A percentile compares a stretch with the other conserved stretches of the same genome.
phyloP scores from a whole-genome alignment of 2,329 filamentous ascomycete species.

The Colletotrichum euphorbiae region DNA sequence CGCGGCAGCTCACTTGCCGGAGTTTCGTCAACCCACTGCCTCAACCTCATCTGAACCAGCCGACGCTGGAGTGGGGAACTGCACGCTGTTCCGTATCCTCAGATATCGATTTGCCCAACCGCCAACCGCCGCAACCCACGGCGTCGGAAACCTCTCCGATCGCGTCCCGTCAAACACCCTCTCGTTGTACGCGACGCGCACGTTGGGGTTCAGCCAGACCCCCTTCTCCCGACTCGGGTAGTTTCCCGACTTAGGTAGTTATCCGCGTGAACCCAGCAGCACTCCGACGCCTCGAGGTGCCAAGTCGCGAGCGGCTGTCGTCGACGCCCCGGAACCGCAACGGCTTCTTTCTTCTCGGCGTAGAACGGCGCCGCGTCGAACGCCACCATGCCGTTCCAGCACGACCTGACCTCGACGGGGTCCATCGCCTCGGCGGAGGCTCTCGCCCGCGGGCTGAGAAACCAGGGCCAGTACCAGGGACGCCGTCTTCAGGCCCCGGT shows the following conservation, averaged over 20 bases:
- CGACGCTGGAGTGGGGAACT: conserved; percentile 52
- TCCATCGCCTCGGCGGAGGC: conserved; percentile 58
- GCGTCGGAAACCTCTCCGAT: not conserved
- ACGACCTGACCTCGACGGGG: conserved; percentile 71
- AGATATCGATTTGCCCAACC: conserved; percentile 50
- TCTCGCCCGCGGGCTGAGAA: conserved; percentile 56
- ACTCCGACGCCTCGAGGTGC: conserved; percentile 72
- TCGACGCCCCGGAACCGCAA: conserved; percentile 72
- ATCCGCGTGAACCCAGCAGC: conserved; percentile 71
- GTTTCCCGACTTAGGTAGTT: conserved; percentile 62
- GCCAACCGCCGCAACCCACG: conserved; percentile 49
- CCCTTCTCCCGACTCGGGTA: conserved; percentile 56
- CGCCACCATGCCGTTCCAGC: conserved; percentile 69
- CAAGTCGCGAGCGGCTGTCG: conserved; percentile 64
- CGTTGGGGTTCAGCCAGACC: conserved; percentile 66
- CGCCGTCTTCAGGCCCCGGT: conserved; percentile 61
- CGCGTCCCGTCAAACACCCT: conserved; percentile 49
- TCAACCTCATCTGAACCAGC: conserved; percentile 54
- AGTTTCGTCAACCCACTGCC: conserved; percentile 44
- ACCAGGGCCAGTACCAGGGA: conserved; percentile 70
- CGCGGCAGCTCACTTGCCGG: conserved; percentile 46
- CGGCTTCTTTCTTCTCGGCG: conserved; percentile 45
- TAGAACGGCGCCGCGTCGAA: conserved; percentile 54
- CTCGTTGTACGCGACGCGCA: conserved; percentile 63
- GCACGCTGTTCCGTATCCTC: conserved; percentile 43